A percentile compares a stretch with the other conserved stretches of the same genome.
Evolutionary conservation across 352 stramenopile species (phyloP).

Genomic region (Phytophthora pini): DNA sequence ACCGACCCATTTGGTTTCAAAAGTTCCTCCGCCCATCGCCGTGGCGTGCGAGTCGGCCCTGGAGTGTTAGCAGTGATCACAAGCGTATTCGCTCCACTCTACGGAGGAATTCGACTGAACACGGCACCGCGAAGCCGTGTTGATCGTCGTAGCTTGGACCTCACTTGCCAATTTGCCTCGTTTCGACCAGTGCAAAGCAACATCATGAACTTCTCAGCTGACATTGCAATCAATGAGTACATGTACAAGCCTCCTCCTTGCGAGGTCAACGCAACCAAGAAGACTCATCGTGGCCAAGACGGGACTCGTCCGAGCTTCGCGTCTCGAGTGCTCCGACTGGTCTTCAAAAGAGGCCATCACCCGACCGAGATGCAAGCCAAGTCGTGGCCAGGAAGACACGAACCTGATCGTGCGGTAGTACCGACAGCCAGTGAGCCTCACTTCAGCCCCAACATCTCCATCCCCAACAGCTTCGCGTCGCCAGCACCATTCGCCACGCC

Average conservation of each 20-base stretch:
- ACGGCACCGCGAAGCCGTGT: no score
- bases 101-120: conserved; percentile 1
- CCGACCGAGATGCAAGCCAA: conserved; percentile 8
- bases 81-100: conserved; percentile 1
- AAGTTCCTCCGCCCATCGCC: background rate
- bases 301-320: conserved; percentile 9
- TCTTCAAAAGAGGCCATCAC: conserved; percentile 4
- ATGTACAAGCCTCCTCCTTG: background rate
- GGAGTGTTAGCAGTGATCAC: conserved; percentile 1
- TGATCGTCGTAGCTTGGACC: background rate
- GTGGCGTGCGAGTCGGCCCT: no score
- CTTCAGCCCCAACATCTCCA: conserved; percentile 22
- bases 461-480: background rate
- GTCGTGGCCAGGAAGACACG: conserved; percentile 19
- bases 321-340: conserved; percentile 14
- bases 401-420: background rate
- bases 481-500: background rate
- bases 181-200: background rate
- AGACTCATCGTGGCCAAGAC: background rate
- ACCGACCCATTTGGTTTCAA: background rate
- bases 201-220: conserved; percentile 7
- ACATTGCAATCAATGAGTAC: background rate
- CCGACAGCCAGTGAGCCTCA: background rate
- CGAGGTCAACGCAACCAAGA: conserved; percentile 1
- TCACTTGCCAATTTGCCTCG: conserved; percentile 14